Evolutionary conservation across 768 basidiomycete species (phyloP).

Genomic region (Russula emetica): DNA sequence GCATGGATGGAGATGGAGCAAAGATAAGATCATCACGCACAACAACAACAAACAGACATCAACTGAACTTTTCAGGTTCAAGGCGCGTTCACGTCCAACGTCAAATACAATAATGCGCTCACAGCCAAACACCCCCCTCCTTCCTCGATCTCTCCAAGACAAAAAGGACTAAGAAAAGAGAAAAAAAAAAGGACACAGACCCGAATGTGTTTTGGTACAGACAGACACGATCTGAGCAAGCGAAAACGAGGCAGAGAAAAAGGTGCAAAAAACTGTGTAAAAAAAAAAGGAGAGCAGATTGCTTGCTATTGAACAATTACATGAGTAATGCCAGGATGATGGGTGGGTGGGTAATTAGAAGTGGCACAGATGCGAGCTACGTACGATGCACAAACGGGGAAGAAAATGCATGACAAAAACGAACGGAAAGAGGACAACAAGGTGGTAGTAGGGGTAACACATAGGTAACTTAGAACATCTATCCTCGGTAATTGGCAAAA

Average conservation of each 20-base stretch:
- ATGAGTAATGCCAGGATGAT: conserved; percentile 23
- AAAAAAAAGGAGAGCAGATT: conserved; percentile 10
- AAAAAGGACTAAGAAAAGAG: not conserved
- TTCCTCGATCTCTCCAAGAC: not conserved
- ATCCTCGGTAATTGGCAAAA: conserved; percentile 45
- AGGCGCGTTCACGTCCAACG: too few relatives aligned
- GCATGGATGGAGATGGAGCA: conserved; percentile 39
- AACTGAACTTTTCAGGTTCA: not conserved
- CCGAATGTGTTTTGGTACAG: not conserved
- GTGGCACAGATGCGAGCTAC: conserved; percentile 26
- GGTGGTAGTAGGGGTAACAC: not conserved
- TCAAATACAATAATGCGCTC: conserved; percentile 3
- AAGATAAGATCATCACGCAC: not conserved
- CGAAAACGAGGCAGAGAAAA: not conserved
- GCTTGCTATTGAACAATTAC: conserved; percentile 26
- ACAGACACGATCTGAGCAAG: conserved; percentile 11
- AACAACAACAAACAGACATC: not conserved
- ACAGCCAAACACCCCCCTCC: not conserved
- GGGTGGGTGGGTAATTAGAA: conserved; percentile 15
- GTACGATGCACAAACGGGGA: conserved; percentile 17
- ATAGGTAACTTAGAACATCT: not conserved
- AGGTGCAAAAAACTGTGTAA: not conserved
- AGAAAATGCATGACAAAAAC: conserved; percentile 19
- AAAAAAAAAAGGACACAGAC: not conserved
- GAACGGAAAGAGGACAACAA: not conserved